Evolutionary conservation across 495 filamentous ascomycete species (phyloP), one percentile per base, ranked within the genome.

Genomic region (Wilcoxina mikolae): DNA sequence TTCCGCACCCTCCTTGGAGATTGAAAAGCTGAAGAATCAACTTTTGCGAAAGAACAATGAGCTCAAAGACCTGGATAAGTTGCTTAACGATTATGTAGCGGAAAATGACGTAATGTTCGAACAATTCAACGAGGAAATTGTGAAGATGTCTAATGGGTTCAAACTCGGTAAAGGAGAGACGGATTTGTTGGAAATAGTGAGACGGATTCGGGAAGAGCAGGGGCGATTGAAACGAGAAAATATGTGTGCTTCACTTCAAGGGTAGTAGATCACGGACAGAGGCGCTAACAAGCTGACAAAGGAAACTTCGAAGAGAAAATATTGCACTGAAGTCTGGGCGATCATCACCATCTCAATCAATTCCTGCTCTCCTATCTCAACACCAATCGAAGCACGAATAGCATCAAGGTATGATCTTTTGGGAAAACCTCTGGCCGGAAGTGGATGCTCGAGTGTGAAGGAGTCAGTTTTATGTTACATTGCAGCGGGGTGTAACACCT

Each of bases 51-150:
- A 91, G 53, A 82, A 81, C 41, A 83, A 80, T 61, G 83, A 85
- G 38, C 77, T 95, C 29, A 89, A 95, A 65, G 85, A 91, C 67
- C 69, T 94, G 31, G 91, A 93, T 69, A 84, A 87, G 55, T 84
- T 94, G 60, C 78, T 81, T 17, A 90, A 80, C 62, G 85, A 85
- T 0, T 58, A 51, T n/a, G 23, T 61, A 10, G 57, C 66, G 31
- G 91, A 96, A 72, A 98, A 95, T 58, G 90, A 95, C 68, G 78
- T 91, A 46, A 73, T 95, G 35, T 95, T 95, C 66, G 85, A 89
- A 59, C 84, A 82, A 58, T 95, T 95, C 72, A 95, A 95, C 59
- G 75, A 78, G 23, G 91, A 98, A 65, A 69, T 98, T 44, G 84
- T 77, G 51, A 88, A 85, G 72, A 82, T 95, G 51, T 73, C 85